Base-by-base conservation (phyloP, 2,329 filamentous ascomycete genomes). In the Botrytis aclada region DNA sequence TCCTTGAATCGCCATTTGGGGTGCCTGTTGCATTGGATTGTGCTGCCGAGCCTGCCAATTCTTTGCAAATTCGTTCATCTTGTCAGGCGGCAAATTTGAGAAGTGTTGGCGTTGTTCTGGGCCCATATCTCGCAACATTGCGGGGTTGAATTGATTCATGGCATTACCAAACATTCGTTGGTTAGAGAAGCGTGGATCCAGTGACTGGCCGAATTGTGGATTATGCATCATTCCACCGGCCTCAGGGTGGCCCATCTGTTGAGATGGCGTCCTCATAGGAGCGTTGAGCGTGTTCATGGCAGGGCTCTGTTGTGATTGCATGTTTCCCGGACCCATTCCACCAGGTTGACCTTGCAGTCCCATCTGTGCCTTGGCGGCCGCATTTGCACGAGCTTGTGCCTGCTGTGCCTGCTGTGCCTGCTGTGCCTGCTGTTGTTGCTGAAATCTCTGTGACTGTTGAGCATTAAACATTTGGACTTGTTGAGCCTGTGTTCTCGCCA, bases 231-330 rank as follows among this genome's bases (percentile, higher is more conserved):
- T 82, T 62, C 83, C 83, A 62, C 79, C 77, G 70, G 72, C 64
- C 22, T 80, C 80, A 14, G 75, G 51, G 47, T 79, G 77, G 39
- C 74, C 75, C 75, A 79, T 80, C 67, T 79, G 77, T 60, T 80
- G 78, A 43, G 77, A 75, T 60, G 78, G 75, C 39, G 78, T 77
- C 70, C 82, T 82, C 76, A 87, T 82, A 4, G 88, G 87, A 1
- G 88, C 84, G 74, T 88, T 89, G 61, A 89, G 79, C 1, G 87
- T 88, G n/a, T 76, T 72, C 86, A 90, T 87, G 1, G 84, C 87
- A 16, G 88, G 88, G 74, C 88, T 90, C 77, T 88, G 88, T 2
- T 86, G 86, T 60, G 85, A 83, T n/a, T 83, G 83, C 74, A 86
- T 84, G 47, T 83, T 84, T 10, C 83, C 84, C 61, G 83, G 83